These are phyloP conservation scores for Ulota crispa DNA, from an alignment of 225 moss, liverwort and hornwort genomes.

Conservation along the genomic window DNA sequence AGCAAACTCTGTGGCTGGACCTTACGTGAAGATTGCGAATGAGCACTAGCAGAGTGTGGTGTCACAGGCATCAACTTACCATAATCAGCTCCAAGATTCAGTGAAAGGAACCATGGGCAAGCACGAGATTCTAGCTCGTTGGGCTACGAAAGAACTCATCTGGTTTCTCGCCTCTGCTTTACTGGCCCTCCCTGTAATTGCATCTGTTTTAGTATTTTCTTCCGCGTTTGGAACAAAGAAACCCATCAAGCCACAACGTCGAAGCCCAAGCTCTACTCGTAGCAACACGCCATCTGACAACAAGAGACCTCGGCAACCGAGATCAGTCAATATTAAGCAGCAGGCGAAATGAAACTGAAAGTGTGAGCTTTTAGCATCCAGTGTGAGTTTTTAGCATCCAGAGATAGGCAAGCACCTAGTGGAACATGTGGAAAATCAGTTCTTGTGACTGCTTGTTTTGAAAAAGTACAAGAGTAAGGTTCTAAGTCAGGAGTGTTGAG, in stretches of 20 bases:
- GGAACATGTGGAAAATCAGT: background rate
- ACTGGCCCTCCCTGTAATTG: conserved; percentile 71
- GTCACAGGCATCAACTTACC: conserved; percentile 60
- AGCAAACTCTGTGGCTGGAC: conserved; percentile 53
- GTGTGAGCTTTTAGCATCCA: background rate
- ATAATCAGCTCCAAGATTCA: conserved; percentile 73
- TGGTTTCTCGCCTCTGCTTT: conserved; percentile 80
- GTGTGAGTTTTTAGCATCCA: background rate
- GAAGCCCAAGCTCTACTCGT: conserved; percentile 27
- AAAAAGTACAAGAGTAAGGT: background rate
- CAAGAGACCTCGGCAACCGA: conserved; percentile 46
- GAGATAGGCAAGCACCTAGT: background rate
- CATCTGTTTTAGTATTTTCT: conserved; percentile 54
- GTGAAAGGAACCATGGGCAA: conserved; percentile 66
- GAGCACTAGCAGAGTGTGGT: conserved; percentile 63
- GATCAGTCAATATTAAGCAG: conserved; percentile 25
- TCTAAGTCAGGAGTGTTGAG: conserved; percentile 12
- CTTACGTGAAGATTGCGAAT: conserved; percentile 67
- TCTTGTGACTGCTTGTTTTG: conserved; percentile 4
- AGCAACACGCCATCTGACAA: conserved; percentile 19
- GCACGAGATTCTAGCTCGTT: conserved; percentile 47
- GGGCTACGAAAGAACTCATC: conserved; percentile 70
- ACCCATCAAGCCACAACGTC: conserved; percentile 37
- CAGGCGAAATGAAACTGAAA: conserved; percentile 22
- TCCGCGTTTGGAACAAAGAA: conserved; percentile 64